Evolutionary conservation across 75 land plant genomes (phyloP).

Genomic region (Cryptomeria japonica): DNA sequence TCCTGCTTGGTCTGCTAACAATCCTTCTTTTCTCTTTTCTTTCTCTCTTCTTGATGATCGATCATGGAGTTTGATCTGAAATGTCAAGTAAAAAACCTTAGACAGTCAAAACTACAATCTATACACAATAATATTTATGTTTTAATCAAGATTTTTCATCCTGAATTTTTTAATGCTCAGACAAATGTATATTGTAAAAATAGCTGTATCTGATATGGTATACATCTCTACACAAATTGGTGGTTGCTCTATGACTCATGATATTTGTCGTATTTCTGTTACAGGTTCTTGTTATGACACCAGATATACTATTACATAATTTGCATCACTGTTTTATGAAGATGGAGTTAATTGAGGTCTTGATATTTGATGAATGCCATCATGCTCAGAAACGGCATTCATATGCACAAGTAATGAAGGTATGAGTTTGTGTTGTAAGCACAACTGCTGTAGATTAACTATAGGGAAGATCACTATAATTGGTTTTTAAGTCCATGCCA

Average conservation of each 20-base stretch:
- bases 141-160: background rate
- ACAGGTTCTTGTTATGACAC: conserved; percentile 97
- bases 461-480: background rate
- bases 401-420: conserved; percentile 95
- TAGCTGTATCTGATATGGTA: background rate
- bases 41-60: no score
- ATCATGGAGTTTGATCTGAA: no score
- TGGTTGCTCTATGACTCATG: background rate
- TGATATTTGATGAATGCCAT: conserved; percentile 98
- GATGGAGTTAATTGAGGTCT: conserved; percentile 69
- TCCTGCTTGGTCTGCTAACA: no score
- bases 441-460: background rate
- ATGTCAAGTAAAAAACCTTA: no score
- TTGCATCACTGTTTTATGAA: conserved; percentile 77
- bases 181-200: background rate
- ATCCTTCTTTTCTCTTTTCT: no score
- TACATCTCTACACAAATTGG: background rate
- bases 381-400: conserved; percentile 90
- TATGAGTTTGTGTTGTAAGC: conserved; percentile 11
- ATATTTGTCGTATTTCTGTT: conserved; percentile 6
- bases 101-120: no score
- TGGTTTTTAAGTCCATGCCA: background rate
- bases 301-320: conserved; percentile 63
- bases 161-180: background rate
- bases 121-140: no score